These are phyloP conservation scores for Neurospora sp. DNA, from an alignment of 495 filamentous ascomycete genomes.

Conservation along the genomic window DNA sequence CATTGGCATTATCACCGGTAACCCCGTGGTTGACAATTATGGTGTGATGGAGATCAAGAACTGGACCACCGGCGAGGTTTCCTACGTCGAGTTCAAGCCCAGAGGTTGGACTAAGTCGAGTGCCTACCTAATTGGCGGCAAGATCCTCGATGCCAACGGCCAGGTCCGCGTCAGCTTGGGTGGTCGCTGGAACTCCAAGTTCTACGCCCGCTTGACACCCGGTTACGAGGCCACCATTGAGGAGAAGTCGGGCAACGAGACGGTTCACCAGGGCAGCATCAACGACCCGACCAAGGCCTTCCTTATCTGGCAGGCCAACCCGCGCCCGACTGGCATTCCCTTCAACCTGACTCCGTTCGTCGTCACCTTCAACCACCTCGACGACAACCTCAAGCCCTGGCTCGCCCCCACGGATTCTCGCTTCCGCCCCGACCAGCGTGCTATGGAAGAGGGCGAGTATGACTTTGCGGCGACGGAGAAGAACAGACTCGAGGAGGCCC, in stretches of 20 bases:
- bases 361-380: slow-evolving; percentile 81
- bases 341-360: slow-evolving; percentile 98
- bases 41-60: slow-evolving; percentile 96
- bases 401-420: slow-evolving; percentile 89
- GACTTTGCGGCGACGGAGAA: slow-evolving; percentile 89
- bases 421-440: slow-evolving; percentile 86
- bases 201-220: slow-evolving; percentile 86
- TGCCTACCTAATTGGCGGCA: slow-evolving; percentile 78
- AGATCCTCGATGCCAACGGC: slow-evolving; percentile 64
- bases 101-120: slow-evolving; percentile 90
- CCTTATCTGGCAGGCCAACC: slow-evolving; percentile 83
- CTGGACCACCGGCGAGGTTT: slow-evolving; percentile 85
- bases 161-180: slow-evolving; percentile 78
- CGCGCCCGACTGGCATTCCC: slow-evolving; percentile 71
- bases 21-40: slow-evolving; percentile 96
- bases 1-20: slow-evolving; percentile 93
- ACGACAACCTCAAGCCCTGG: slow-evolving; percentile 58
- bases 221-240: slow-evolving; percentile 70
- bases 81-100: slow-evolving; percentile 87
- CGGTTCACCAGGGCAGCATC: slow-evolving; percentile 30
- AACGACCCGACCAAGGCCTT: slow-evolving; percentile 59
- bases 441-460: slow-evolving; percentile 96
- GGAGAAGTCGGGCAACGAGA: slow-evolving; percentile 35
- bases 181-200: slow-evolving; percentile 93
- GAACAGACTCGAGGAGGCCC: slow-evolving; percentile 89